Conservation (phyloP, 148 eudicot species). For the Spergularia marina region DNA sequence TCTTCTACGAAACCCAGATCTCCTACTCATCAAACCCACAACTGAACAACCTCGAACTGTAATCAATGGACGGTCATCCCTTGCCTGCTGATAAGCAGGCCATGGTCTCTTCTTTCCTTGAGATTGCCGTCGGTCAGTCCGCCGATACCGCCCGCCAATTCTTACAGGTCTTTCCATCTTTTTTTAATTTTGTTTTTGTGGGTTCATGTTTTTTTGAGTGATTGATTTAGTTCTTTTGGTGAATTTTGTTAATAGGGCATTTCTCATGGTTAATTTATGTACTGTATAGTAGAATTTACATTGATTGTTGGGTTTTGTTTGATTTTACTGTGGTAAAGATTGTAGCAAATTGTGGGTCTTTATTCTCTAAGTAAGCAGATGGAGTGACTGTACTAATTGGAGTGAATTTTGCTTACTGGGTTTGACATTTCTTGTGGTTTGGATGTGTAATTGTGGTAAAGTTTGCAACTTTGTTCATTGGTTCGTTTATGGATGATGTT, state of each 20-base stretch:
- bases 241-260: not conserved
- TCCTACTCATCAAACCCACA: not conserved
- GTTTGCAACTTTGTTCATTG: no score
- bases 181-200: not conserved
- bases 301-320: not conserved
- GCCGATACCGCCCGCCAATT: constrained; percentile 83
- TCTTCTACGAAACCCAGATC: constrained; percentile 5
- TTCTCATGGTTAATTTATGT: not conserved
- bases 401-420: no score
- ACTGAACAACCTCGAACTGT: not conserved
- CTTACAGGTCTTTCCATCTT: constrained; percentile 49
- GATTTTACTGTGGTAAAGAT: not conserved
- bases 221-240: not conserved
- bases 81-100: constrained; percentile 51
- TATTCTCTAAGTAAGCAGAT: not conserved
- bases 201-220: not conserved
- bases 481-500: no score
- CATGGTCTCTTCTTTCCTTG: constrained; percentile 74
- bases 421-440: no score
- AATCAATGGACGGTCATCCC: constrained; percentile 43
- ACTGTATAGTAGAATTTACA: not conserved
- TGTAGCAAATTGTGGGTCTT: not conserved
- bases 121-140: constrained; percentile 87
- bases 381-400: not conserved
- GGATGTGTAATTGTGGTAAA: no score